Conservation (phyloP, 108 stramenopile species). For the Cyclotella choctawhatcheeana region DNA sequence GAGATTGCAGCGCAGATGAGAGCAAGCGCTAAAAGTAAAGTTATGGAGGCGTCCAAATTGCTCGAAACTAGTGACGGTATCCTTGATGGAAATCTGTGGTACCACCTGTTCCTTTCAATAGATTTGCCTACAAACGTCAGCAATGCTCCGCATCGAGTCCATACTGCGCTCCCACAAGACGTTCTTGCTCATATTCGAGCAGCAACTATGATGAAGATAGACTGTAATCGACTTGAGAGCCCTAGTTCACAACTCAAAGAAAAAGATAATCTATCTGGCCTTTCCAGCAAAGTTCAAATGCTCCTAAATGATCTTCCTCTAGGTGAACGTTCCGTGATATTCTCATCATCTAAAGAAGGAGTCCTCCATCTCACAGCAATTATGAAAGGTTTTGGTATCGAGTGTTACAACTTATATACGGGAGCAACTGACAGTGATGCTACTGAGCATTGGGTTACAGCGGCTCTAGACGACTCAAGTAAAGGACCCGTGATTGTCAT, state of each 20-base stretch:
- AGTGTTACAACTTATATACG: slow-evolving; percentile 27
- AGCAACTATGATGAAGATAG: slow-evolving; percentile 18
- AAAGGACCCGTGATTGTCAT: slow-evolving; percentile 42
- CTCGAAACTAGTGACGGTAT: slow-evolving; percentile 48
- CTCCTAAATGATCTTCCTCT: slow-evolving; percentile 46
- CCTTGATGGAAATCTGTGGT: slow-evolving; percentile 54
- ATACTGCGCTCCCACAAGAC: slow-evolving; percentile 50
- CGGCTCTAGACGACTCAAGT: background rate
- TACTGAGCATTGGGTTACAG: slow-evolving; percentile 46
- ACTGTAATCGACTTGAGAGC: background rate
- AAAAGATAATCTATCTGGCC: background rate
- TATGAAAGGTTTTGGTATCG: slow-evolving; percentile 22
- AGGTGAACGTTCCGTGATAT: slow-evolving; percentile 54
- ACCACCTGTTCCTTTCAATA: slow-evolving; percentile 43
- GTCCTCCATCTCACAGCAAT: slow-evolving; percentile 41
- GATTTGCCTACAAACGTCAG: slow-evolving; percentile 40
- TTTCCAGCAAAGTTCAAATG: slow-evolving; percentile 55
- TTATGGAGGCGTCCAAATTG: slow-evolving; percentile 42
- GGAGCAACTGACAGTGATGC: slow-evolving; percentile 25
- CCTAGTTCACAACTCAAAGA: slow-evolving; percentile 4
- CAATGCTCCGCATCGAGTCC: slow-evolving; percentile 2
- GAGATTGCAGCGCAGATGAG: slow-evolving; percentile 15
- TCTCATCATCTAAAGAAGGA: slow-evolving; percentile 40
- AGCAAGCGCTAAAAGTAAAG: slow-evolving; percentile 20
- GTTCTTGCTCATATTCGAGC: slow-evolving; percentile 50